Base-by-base conservation (phyloP, 225 moss, liverwort and hornwort species). In the Takakia lepidozioides region DNA sequence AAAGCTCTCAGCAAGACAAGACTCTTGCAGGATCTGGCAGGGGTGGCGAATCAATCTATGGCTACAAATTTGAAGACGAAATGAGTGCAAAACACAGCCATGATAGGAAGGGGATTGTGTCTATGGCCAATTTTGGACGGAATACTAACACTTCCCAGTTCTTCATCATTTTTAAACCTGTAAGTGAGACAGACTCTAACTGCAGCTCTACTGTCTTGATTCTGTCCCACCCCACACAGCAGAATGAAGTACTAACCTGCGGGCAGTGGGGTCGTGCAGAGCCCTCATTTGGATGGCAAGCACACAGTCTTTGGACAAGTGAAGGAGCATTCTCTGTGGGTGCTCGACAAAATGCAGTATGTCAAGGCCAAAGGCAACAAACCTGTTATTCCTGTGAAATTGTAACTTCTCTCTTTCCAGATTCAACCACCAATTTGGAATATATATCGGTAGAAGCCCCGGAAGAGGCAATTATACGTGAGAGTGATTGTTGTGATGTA, bases 111-210 rank as follows among this genome's bases (percentile, higher is more conserved):
- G 95, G 95, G 24, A 73, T 83, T n/a, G 87, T 91, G 2, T 98
- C 95, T 7, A 98, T 98, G 95, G 95, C 87, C 35, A 98, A 98
- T 52, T 91, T 32, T 60, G 95, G 95, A 34, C 71, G 68, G 6
- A 91, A 98, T 58, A 70, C 91, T 28, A 98, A 98, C 48, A 84
- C 91, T 0, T 87, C 95, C 0, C 95, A 98, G 27, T 98, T 98
- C 46, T 98, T 98, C 44, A 87, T 98, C 56, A 58, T 85, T 11
- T 87, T 90, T 59, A 73, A 72, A 63, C 70, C 82, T 5, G 93
- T 93, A 35, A 74, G 70, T 62, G 52, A 0, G 0, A 1, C 5
- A 27, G 29, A 28, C 19, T 32, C 25, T 2, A 19, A n/a, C 9
- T 40, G 5, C 1, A 40, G 11, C 17, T 18, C n/a, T 40, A 18